Conservation (phyloP, 2,329 filamentous ascomycete genomes). For the Alternaria panax region DNA sequence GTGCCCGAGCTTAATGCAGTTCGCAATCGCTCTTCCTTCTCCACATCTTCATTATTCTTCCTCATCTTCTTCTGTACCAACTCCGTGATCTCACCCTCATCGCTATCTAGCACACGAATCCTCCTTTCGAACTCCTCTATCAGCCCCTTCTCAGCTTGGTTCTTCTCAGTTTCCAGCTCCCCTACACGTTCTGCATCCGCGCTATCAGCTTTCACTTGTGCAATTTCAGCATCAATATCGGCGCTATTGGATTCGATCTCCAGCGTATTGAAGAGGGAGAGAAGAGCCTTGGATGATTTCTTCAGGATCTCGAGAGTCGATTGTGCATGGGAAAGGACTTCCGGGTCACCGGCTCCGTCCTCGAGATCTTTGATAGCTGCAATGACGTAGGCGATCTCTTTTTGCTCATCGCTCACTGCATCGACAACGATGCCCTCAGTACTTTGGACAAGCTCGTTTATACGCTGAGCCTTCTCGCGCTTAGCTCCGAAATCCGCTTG, state of each 20-base stretch:
- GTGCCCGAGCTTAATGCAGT: too few species aligned
- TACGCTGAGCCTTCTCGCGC: slow-evolving; percentile 58
- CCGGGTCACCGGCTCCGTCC: slow-evolving; percentile 37
- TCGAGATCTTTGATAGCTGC: slow-evolving; percentile 51
- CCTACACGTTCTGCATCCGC: slow-evolving; percentile 52
- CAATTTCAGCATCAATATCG: slow-evolving; percentile 62
- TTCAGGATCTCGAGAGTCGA: slow-evolving; percentile 47
- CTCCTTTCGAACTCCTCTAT: slow-evolving; percentile 47
- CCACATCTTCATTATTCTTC: slow-evolving; percentile 38
- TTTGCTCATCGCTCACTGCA: slow-evolving; percentile 61
- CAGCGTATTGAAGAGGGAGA: slow-evolving; percentile 54
- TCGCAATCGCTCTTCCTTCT: slow-evolving; percentile 58
- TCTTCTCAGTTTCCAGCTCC: slow-evolving; percentile 47
- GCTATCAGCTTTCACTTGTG: slow-evolving; percentile 58
- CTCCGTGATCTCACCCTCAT: slow-evolving; percentile 40
- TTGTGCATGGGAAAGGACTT: slow-evolving; percentile 34
- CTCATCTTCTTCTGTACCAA: slow-evolving; percentile 39
- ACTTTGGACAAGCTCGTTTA: slow-evolving; percentile 59
- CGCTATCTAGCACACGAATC: slow-evolving; percentile 50
- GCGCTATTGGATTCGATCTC: slow-evolving; percentile 61
- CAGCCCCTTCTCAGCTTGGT: slow-evolving; percentile 41
- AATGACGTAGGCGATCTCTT: slow-evolving; percentile 58
- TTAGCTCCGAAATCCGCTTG: slow-evolving; percentile 59
- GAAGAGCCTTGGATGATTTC: slow-evolving; percentile 51
- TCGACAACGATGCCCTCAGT: slow-evolving; percentile 60